A percentile compares a stretch with the other conserved stretches of the same genome.
phyloP scores from a whole-genome alignment of 495 filamentous ascomycete genomes.

The Thozetella sp. region DNA sequence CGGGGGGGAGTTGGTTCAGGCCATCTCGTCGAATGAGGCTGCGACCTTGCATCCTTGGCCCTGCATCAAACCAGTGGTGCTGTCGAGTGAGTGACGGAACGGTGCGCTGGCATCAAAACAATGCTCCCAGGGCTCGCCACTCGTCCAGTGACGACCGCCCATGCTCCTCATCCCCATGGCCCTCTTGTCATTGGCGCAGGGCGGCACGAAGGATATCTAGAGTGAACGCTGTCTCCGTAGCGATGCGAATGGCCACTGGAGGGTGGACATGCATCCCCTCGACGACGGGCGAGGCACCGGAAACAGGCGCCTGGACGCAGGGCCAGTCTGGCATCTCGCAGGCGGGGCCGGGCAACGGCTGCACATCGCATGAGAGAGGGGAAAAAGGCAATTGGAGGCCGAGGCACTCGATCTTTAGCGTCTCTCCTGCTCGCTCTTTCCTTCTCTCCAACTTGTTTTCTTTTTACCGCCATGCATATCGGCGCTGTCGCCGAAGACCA shows the following conservation, averaged over 20 bases:
- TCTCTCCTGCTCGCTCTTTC: no score
- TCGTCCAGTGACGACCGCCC: neutral
- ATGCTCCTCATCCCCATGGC: neutral
- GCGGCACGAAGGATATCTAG: no score
- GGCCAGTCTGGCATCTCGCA: neutral
- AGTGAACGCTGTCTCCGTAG: neutral
- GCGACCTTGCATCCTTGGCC: neutral
- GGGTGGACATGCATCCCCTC: neutral
- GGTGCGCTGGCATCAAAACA: constrained; percentile 7
- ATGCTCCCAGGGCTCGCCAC: neutral
- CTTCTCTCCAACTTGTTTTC: no score
- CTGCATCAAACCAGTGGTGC: neutral
- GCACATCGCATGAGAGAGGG: neutral
- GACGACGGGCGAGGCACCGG: neutral
- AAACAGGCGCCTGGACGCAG: no score
- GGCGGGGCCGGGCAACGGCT: neutral
- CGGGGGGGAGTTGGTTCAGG: neutral
- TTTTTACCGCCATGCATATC: no score
- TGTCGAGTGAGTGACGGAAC: constrained; percentile 6
- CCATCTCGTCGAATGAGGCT: constrained; percentile 18
- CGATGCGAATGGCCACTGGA: neutral
- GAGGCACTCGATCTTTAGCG: no score
- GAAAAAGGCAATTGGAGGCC: no score
- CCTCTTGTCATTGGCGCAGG: neutral
- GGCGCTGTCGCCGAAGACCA: no score